Evolutionary conservation across 148 eudicot species (phyloP).

Genomic region (Mesembryanthemum crystallinum): DNA sequence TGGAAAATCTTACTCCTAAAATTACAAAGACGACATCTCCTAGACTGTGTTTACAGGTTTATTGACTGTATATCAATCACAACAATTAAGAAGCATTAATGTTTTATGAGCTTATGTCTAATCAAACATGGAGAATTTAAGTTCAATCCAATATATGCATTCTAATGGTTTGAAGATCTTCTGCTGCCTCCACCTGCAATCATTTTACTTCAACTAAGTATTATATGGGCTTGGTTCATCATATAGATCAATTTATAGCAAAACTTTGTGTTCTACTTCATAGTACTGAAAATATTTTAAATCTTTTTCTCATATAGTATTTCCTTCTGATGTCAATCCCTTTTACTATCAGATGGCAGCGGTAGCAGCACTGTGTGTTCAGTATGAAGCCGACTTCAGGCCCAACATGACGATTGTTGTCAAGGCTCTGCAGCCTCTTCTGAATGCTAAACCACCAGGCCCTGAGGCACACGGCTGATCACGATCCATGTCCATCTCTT

Average conservation of each 20-base stretch:
- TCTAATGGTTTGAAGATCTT: too few relatives aligned
- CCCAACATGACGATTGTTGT: conserved; percentile 98
- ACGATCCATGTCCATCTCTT: not conserved
- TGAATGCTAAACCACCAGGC: conserved; percentile 64
- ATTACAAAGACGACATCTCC: not conserved
- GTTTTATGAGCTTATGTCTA: not conserved
- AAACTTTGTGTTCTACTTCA: not conserved
- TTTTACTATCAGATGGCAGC: conserved; percentile 74
- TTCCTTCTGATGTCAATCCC: not conserved
- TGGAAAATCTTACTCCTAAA: not conserved
- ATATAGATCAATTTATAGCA: too few relatives aligned
- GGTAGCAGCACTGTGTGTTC: conserved; percentile 93
- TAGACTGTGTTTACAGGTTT: not conserved
- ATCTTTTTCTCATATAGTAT: not conserved
- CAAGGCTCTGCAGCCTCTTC: conserved; percentile 88
- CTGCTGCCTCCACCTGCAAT: too few relatives aligned
- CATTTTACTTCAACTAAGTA: too few relatives aligned
- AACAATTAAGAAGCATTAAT: not conserved
- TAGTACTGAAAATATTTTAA: not conserved
- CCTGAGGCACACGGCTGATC: conserved; percentile 30
- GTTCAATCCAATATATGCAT: too few relatives aligned
- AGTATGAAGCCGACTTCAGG: conserved; percentile 92
- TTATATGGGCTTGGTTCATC: too few relatives aligned
- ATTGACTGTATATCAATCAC: not conserved
- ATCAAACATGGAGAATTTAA: not conserved